Evolutionary conservation across 148 eudicot genomes (phyloP).

Genomic region (Rhododendron simsii): DNA sequence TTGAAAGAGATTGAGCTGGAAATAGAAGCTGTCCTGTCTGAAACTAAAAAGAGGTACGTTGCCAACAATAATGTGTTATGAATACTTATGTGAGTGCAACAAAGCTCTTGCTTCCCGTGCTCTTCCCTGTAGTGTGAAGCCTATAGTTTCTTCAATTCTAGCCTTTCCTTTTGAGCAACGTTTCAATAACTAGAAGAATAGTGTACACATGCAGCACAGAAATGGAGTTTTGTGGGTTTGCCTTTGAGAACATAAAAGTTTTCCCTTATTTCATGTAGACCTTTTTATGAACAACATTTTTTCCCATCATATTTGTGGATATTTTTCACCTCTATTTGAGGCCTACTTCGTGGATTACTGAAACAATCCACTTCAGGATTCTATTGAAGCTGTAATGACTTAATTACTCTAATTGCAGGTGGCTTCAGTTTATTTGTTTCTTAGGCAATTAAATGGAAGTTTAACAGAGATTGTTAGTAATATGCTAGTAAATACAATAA

Average conservation of each 20-base stretch:
- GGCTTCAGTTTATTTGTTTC: neutral
- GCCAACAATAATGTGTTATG: neutral
- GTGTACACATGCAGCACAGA: neutral
- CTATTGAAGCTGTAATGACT: neutral
- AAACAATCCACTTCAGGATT: neutral
- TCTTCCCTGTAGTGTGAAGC: neutral
- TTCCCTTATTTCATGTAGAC: neutral
- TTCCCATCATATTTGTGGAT: neutral
- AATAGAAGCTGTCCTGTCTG: slow-evolving; percentile 38
- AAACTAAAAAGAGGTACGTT: slow-evolving; percentile 47
- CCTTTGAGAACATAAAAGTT: neutral
- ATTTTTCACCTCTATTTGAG: neutral
- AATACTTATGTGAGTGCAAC: neutral
- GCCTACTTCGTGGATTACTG: neutral
- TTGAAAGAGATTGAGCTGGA: slow-evolving; percentile 45
- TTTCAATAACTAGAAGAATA: neutral
- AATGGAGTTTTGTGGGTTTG: neutral
- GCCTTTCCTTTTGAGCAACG: neutral
- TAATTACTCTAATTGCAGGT: neutral
- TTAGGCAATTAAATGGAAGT: neutral
- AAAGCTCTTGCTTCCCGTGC: neutral
- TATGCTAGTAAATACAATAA: neutral
- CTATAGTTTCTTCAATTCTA: neutral
- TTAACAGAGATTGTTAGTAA: neutral
- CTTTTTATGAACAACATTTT: neutral